These are phyloP conservation scores for Erigeron canadensis DNA, from an alignment of 129 eudicot species.

Conservation along the genomic window DNA sequence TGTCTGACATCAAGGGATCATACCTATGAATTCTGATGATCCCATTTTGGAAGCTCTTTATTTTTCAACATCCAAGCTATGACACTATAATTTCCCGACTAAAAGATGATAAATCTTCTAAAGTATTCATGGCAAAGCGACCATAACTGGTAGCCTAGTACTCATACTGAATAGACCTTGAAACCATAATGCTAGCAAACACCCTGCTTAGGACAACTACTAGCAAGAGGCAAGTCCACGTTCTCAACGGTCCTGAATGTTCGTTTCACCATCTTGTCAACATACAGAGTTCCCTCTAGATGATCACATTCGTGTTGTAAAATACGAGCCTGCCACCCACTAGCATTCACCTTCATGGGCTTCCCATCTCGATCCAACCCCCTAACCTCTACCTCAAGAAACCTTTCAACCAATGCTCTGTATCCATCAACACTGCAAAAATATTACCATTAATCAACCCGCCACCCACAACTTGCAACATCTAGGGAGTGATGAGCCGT, in stretches of 20 bases:
- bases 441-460: background rate
- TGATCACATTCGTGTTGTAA: conserved; percentile 93
- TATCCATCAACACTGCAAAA: conserved; percentile 68
- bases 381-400: conserved; percentile 70
- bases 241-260: conserved; percentile 71
- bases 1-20: background rate
- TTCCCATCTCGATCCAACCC: conserved; percentile 67
- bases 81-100: too few species aligned
- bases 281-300: conserved; percentile 75
- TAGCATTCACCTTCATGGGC: conserved; percentile 70
- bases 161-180: background rate
- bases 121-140: background rate
- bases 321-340: conserved; percentile 97
- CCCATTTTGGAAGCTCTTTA: too few species aligned
- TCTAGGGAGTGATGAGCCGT: background rate
- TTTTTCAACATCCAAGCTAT: too few species aligned
- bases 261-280: conserved; percentile 71
- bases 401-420: conserved; percentile 77
- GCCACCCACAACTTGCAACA: background rate
- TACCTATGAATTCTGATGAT: background rate
- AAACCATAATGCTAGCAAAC: conserved; percentile 29
- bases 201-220: conserved; percentile 70
- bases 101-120: too few species aligned
- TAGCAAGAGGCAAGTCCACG: conserved; percentile 74
- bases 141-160: conserved; percentile 7